A percentile compares a stretch with the other conserved stretches of the same genome.
These are phyloP conservation scores for Alternaria ethzedia DNA, from an alignment of 2,329 filamentous ascomycete genomes.

Conservation along the genomic window DNA sequence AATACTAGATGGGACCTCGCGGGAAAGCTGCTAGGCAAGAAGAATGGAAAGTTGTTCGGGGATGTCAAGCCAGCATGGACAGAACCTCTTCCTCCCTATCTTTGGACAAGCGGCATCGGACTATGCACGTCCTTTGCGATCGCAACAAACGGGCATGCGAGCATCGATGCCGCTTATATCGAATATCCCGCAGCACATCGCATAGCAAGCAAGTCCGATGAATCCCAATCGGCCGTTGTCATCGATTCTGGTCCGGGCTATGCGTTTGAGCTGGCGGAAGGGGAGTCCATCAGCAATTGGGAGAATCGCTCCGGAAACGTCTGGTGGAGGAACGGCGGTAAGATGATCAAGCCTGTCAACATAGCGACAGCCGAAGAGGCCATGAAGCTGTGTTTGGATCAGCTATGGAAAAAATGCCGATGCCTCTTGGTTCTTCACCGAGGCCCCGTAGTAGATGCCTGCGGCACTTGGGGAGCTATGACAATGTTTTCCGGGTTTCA, in stretches of 20 bases:
- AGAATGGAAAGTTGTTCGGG: too few species aligned
- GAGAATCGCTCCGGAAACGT: neutral
- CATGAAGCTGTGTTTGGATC: neutral
- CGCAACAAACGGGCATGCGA: neutral
- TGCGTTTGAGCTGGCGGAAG: neutral
- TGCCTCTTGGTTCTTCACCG: neutral
- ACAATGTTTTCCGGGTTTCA: too few species aligned
- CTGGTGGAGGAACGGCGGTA: neutral
- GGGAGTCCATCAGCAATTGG: neutral
- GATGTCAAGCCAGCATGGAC: neutral
- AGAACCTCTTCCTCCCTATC: neutral
- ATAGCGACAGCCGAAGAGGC: neutral
- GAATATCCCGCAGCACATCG: neutral
- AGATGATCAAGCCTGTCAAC: neutral
- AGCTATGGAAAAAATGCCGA: neutral
- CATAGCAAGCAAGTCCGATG: neutral
- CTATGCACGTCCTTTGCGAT: neutral
- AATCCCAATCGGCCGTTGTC: neutral
- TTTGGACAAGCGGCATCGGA: neutral
- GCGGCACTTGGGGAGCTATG: neutral
- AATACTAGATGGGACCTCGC: too few species aligned
- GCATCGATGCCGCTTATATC: neutral
- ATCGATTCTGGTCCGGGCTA: neutral
- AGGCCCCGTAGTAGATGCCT: neutral
- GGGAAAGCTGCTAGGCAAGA: too few species aligned